A percentile compares a stretch with the other conserved stretches of the same genome.
phyloP scores from a whole-genome alignment of 163 green algal species.

The Scenedesmus sp. region DNA sequence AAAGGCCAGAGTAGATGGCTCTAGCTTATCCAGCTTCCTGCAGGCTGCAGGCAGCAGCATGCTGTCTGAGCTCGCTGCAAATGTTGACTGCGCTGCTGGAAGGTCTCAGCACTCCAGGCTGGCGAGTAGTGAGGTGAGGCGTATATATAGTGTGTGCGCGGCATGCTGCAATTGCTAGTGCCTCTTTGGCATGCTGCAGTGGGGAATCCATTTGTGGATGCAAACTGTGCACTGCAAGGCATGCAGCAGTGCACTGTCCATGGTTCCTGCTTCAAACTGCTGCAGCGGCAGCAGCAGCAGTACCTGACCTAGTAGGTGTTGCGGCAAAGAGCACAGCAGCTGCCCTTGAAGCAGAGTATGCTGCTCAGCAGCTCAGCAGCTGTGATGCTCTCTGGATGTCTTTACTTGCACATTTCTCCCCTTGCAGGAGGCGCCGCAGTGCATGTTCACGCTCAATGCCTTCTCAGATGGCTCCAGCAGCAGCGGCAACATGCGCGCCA shows the following conservation, averaged over 20 bases:
- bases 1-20: neutral
- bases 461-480: conserved; percentile 22
- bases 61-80: conserved; percentile 7
- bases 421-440: conserved; percentile 11
- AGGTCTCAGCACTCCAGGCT: neutral
- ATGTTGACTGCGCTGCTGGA: neutral
- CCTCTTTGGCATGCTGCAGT: neutral
- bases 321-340: neutral
- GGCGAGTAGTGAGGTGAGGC: neutral
- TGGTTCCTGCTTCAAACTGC: no score
- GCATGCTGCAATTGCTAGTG: neutral
- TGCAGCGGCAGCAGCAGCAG: neutral
- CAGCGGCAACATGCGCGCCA: neutral
- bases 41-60: neutral
- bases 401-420: neutral
- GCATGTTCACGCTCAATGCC: conserved; percentile 16
- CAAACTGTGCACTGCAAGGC: neutral
- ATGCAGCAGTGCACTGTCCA: neutral
- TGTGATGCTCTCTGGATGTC: neutral
- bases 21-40: neutral
- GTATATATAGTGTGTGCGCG: neutral
- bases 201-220: no score
- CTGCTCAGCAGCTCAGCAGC: neutral
- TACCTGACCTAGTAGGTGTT: neutral
- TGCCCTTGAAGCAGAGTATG: neutral